Evolutionary conservation across 1,139 yeast species (phyloP).

Genomic region (Candida tropicalis): DNA sequence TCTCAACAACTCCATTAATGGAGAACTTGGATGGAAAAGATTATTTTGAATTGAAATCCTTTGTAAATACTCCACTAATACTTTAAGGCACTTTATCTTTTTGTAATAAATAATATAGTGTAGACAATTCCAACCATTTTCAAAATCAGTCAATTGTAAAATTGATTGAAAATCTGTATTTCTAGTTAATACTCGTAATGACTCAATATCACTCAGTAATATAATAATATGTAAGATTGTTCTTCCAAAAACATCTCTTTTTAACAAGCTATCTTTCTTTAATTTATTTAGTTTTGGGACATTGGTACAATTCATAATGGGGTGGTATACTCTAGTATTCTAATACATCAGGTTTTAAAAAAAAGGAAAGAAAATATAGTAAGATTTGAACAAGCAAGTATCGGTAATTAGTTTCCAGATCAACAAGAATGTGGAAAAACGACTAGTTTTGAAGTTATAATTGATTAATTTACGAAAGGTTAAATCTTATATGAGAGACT

Average conservation of each 20-base stretch:
- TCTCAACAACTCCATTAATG: constrained; percentile 44
- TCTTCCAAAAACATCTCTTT: constrained; percentile 76
- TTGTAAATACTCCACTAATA: constrained; percentile 42
- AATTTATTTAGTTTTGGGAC: constrained; percentile 26
- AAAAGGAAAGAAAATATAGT: neutral
- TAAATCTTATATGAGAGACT: no score
- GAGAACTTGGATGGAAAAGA: constrained; percentile 23
- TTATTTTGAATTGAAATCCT: constrained; percentile 19
- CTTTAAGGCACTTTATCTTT: constrained; percentile 56
- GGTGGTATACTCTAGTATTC: constrained; percentile 1
- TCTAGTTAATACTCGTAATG: constrained; percentile 49
- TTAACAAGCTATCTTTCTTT: constrained; percentile 43
- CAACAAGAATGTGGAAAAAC: no score
- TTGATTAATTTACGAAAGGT: no score
- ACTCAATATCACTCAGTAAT: constrained; percentile 51
- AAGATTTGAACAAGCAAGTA: no score
- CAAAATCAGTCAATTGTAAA: constrained; percentile 57
- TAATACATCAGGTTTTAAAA: neutral
- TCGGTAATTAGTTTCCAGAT: no score
- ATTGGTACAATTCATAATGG: constrained; percentile 17
- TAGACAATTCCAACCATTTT: constrained; percentile 82
- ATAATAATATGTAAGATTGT: constrained; percentile 63
- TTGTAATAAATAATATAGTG: constrained; percentile 70
- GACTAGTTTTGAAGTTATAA: no score
- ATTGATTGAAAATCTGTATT: constrained; percentile 43